Evolutionary conservation across 352 stramenopile species (phyloP), one percentile per base, ranked within the genome.

Genomic region (Phytophthora cryptogea): DNA sequence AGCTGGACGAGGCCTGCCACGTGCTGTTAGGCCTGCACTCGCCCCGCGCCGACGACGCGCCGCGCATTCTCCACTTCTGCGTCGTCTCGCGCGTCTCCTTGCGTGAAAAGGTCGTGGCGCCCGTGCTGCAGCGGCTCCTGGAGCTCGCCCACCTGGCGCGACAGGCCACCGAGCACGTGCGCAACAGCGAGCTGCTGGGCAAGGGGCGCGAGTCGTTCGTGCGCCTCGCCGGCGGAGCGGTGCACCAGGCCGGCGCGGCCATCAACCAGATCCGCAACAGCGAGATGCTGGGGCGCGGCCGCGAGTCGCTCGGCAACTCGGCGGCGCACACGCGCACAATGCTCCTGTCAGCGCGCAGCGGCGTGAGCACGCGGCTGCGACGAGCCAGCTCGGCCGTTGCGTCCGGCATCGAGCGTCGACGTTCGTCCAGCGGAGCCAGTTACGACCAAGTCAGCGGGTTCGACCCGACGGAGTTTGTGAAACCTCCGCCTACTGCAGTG

Each of bases 1-100:
- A 92, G 60, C 70, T 90, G 32, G 42, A 54, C 14, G 83, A 92
- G 35, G 83, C 83, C 9, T 72, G 71, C 16, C 74, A 70, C 41
- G 77, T 90, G 36, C 70, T 84, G 41, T 42, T 77, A 8, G 54
- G 62, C 7, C 67, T 80, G 33, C 67, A 28, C 43, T 4, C 42
- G 16, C 32, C 33, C 20, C 20, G 78, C 28, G 56, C 55, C 16
- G 47, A 69, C 16, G 30, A 40, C 9, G 48, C 57, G 35, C 55
- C 50, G 33, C 64, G 31, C 33, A 66, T 32, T n/a, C 57, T 92
- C 59, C 79, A 83, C 52, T 86, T 92, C 55, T 80, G 63, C 56
- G 70, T 92, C 2, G 65, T 88, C 11, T 59, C 80, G 20, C 64
- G 64, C 16, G 54, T 88, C 8, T 79, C 79, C 36, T 67, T 86